Evolutionary conservation across 768 basidiomycete species (phyloP).

Genomic region (Hericium erinaceus): DNA sequence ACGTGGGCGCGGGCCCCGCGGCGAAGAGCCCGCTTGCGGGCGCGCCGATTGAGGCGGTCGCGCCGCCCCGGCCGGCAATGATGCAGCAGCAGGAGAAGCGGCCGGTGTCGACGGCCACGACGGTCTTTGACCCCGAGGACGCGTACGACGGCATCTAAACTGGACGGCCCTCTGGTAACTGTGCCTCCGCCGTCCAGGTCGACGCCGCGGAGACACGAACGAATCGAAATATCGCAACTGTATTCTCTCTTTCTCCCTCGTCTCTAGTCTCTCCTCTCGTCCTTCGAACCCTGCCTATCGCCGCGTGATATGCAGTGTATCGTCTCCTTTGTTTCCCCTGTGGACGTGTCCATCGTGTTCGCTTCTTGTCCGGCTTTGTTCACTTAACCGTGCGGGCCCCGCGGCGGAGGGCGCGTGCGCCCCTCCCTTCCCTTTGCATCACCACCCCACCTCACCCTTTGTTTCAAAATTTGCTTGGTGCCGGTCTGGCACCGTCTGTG

Average conservation of each 20-base stretch:
- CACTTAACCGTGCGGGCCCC: background rate
- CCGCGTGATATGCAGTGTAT: background rate
- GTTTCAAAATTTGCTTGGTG: background rate
- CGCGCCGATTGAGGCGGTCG: constrained; percentile 1
- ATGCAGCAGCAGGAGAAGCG: constrained; percentile 23
- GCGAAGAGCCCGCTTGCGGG: constrained; percentile 10
- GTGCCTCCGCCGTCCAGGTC: background rate
- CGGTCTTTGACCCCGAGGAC: constrained; percentile 54
- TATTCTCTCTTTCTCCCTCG: background rate
- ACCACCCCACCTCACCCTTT: background rate
- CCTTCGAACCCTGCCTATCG: background rate
- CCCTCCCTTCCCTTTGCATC: background rate
- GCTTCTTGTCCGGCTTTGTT: background rate
- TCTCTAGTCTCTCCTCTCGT: background rate
- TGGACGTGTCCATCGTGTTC: background rate
- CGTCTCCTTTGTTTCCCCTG: background rate
- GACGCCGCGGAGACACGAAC: background rate
- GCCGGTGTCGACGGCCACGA: constrained; percentile 29
- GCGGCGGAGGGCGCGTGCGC: background rate
- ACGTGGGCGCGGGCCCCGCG: constrained; percentile 10
- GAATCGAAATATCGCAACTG: background rate
- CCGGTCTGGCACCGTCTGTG: constrained; percentile 1
- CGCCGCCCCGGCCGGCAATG: constrained; percentile 8
- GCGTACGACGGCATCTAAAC: constrained; percentile 60
- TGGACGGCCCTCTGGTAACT: background rate